Percentiles rank a stretch among this genome's conserved stretches.
Evolutionary conservation across 768 basidiomycete species (phyloP).

Genomic region (Boletus reticuloceps): DNA sequence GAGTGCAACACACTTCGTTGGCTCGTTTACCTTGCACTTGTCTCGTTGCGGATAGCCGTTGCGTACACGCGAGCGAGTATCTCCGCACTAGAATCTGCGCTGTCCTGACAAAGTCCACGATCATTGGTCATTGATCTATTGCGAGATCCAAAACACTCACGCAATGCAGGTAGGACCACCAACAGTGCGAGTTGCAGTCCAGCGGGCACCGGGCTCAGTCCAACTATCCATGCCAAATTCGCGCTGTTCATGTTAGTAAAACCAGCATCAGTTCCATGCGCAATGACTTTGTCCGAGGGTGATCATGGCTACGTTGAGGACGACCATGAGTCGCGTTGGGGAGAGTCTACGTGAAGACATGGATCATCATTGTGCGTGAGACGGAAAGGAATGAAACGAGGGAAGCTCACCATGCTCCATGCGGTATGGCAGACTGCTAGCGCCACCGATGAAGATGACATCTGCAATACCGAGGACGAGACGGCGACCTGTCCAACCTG

Average conservation of each 20-base stretch:
- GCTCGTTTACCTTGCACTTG: conserved; percentile 51
- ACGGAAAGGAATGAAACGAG: neutral
- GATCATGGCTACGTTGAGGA: conserved; percentile 82
- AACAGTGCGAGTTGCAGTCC: conserved; percentile 59
- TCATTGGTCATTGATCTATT: neutral
- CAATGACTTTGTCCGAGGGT: conserved; percentile 78
- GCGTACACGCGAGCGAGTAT: conserved; percentile 71
- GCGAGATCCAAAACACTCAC: conserved; percentile 38
- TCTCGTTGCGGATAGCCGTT: conserved; percentile 60
- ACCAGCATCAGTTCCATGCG: conserved; percentile 72
- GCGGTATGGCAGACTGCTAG: conserved; percentile 69
- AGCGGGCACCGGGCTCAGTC: conserved; percentile 68
- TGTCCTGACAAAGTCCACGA: conserved; percentile 10
- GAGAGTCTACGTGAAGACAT: conserved; percentile 47
- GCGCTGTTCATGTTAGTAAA: conserved; percentile 54
- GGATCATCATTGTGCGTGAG: neutral
- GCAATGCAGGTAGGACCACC: conserved; percentile 73
- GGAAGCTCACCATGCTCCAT: conserved; percentile 56
- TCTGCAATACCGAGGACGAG: conserved; percentile 66
- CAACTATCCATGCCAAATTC: conserved; percentile 91
- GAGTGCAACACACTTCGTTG: neutral
- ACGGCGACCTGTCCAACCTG: conserved; percentile 68
- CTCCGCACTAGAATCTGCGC: conserved; percentile 63
- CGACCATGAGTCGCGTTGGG: conserved; percentile 70
- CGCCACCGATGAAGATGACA: conserved; percentile 68